Evolutionary conservation across 305 asterid species (phyloP).

Genomic region (Fraxinus sp.): DNA sequence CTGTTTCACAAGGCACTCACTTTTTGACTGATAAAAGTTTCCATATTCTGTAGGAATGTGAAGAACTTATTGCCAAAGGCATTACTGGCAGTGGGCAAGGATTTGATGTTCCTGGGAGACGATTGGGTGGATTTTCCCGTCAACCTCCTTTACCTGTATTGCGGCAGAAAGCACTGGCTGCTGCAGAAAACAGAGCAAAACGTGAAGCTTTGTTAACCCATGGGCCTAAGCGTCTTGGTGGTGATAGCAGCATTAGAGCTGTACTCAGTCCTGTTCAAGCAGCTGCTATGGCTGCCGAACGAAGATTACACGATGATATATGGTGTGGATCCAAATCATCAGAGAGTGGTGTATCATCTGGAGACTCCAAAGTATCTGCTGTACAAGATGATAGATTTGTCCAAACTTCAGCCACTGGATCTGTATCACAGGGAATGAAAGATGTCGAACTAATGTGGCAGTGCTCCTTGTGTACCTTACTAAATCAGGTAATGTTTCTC

Average conservation of each 20-base stretch:
- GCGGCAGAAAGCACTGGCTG: constrained; percentile 59
- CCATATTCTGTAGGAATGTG: constrained; percentile 60
- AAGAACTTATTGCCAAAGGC: constrained; percentile 69
- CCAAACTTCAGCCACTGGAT: constrained; percentile 28
- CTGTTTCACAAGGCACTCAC: constrained; percentile 6
- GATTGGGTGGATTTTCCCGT: constrained; percentile 71
- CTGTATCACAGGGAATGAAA: constrained; percentile 25
- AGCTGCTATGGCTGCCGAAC: constrained; percentile 96
- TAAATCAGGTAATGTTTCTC: constrained; percentile 50
- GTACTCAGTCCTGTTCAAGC: constrained; percentile 73
- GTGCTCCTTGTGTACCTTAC: constrained; percentile 60
- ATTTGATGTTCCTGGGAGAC: constrained; percentile 73
- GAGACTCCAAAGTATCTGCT: constrained; percentile 28
- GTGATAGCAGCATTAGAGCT: constrained; percentile 61
- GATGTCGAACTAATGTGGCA: constrained; percentile 49
- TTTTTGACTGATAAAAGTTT: neutral
- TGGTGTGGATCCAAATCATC: constrained; percentile 75
- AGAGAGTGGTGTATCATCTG: constrained; percentile 43
- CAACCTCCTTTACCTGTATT: constrained; percentile 60
- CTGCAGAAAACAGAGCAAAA: constrained; percentile 63
- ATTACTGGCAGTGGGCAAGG: constrained; percentile 69
- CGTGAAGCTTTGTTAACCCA: constrained; percentile 46
- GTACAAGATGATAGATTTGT: constrained; percentile 17
- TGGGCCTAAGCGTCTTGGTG: constrained; percentile 73
- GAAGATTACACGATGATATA: constrained; percentile 69